Evolutionary conservation across 2,329 filamentous ascomycete genomes (phyloP).

Genomic region (Pyricularia pennisetigena): DNA sequence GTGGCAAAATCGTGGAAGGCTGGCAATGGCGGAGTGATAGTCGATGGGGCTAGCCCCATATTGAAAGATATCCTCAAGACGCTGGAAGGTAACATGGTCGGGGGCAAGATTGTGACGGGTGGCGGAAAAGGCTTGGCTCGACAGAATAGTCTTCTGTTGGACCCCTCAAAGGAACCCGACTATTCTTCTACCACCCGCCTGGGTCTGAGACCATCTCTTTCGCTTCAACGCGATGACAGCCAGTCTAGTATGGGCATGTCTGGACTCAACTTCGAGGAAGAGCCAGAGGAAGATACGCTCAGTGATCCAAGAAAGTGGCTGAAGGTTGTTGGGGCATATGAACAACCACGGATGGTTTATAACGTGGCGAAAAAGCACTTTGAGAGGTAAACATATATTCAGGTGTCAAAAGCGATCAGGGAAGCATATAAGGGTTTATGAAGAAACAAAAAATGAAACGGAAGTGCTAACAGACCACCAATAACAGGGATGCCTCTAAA

Average conservation of each 20-base stretch:
- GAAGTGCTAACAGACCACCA: slow-evolving; percentile 10
- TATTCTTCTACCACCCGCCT: slow-evolving; percentile 40
- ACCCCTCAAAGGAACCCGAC: slow-evolving; percentile 39
- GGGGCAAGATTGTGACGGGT: slow-evolving; percentile 56
- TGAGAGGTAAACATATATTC: slow-evolving; percentile 46
- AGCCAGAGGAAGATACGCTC: slow-evolving; percentile 44
- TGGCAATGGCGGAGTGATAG: slow-evolving; percentile 77
- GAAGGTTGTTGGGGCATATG: slow-evolving; percentile 72
- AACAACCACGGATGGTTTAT: slow-evolving; percentile 72
- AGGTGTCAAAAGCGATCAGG: not conserved
- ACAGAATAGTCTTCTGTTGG: slow-evolving; percentile 56
- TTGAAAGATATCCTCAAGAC: slow-evolving; percentile 76
- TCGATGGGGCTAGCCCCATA: slow-evolving; percentile 68
- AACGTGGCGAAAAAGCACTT: slow-evolving; percentile 83
- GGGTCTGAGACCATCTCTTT: slow-evolving; percentile 35
- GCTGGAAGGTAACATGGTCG: slow-evolving; percentile 79
- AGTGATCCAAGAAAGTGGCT: slow-evolving; percentile 74
- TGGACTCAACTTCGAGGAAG: slow-evolving; percentile 42
- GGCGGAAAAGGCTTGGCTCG: slow-evolving; percentile 42
- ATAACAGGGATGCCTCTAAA: slow-evolving; percentile 45
- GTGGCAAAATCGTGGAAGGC: slow-evolving; percentile 88
- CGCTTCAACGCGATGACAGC: slow-evolving; percentile 47
- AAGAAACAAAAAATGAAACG: not conserved
- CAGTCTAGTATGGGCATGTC: slow-evolving; percentile 56
- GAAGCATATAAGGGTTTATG: not conserved